Percentiles rank a stretch among this genome's conserved stretches.
These are phyloP conservation scores for Priceomyces carsonii DNA, from an alignment of 805 yeast species.

Conservation along the genomic window DNA sequence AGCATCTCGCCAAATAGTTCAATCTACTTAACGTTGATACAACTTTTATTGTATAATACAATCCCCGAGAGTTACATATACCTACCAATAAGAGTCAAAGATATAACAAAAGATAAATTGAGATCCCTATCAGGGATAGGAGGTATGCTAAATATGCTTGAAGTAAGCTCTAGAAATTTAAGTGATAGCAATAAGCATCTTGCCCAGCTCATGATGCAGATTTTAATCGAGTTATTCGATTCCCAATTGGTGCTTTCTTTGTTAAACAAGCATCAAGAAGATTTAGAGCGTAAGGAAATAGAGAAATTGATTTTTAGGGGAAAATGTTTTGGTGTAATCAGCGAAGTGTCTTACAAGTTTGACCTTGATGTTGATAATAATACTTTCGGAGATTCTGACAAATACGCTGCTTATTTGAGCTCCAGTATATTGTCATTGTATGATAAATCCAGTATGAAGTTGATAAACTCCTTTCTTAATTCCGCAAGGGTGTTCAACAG, in stretches of 20 bases:
- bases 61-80: constrained; percentile 30
- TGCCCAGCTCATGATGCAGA: constrained; percentile 2
- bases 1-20: constrained; percentile 7
- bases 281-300: constrained; percentile 27
- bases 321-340: constrained; percentile 21
- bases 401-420: constrained; percentile 21
- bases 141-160: constrained; percentile 22
- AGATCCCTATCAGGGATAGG: constrained; percentile 33
- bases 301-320: constrained; percentile 41
- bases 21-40: constrained; percentile 12
- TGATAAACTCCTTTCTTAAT: constrained; percentile 16
- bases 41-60: constrained; percentile 29
- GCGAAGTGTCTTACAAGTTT: constrained; percentile 17
- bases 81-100: constrained; percentile 15
- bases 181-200: background rate
- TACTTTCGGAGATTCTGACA: constrained; percentile 14
- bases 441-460: background rate
- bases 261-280: constrained; percentile 3
- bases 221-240: constrained; percentile 10
- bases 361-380: constrained; percentile 10
- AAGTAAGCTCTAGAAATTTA: background rate
- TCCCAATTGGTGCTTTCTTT: constrained; percentile 14
- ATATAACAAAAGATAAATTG: constrained; percentile 14
- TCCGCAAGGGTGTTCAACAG: constrained; percentile 25
- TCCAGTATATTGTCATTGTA: constrained; percentile 17